These are phyloP conservation scores for Paratrypanosoma confusum DNA, from an alignment of 208 protist genomes.

Conservation along the genomic window DNA sequence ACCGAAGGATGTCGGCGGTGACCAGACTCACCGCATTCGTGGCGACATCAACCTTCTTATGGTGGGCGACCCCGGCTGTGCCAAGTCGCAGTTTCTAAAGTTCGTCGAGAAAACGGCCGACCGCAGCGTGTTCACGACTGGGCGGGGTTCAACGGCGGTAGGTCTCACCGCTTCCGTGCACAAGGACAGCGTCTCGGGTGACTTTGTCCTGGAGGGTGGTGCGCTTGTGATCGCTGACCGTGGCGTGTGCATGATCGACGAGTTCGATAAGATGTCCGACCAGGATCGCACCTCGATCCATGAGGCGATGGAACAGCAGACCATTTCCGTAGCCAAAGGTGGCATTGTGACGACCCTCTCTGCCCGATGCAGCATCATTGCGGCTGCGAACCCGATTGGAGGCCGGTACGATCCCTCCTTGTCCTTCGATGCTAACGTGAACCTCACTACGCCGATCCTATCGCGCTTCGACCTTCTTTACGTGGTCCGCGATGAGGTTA, in stretches of 20 bases:
- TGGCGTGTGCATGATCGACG: conserved; percentile 99
- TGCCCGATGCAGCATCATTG: conserved; percentile 94
- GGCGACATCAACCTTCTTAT: conserved; percentile 99
- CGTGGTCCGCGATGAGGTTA: conserved; percentile 94
- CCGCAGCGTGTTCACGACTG: conserved; percentile 98
- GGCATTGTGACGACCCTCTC: conserved; percentile 99
- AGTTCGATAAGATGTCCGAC: conserved; percentile 99
- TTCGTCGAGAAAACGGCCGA: conserved; percentile 98
- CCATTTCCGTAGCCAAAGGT: conserved; percentile 98
- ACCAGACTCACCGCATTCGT: conserved; percentile 95
- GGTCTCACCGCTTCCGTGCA: conserved; percentile 98
- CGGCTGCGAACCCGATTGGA: conserved; percentile 98
- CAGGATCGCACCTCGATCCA: conserved; percentile 97
- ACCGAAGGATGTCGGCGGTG: conserved; percentile 84
- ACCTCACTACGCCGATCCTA: conserved; percentile 98
- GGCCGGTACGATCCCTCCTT: conserved; percentile 95
- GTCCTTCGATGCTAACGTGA: conserved; percentile 96
- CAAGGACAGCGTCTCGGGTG: conserved; percentile 95
- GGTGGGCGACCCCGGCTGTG: conserved; percentile 98
- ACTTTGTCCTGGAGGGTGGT: conserved; percentile 99
- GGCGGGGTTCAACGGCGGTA: conserved; percentile 96
- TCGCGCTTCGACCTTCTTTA: conserved; percentile 97
- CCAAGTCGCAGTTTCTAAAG: conserved; percentile 97
- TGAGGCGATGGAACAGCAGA: conserved; percentile 99
- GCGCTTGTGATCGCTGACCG: conserved; percentile 99